Base-by-base conservation (phyloP, 2,329 filamentous ascomycete genomes). In the Aureobasidium sp. region DNA sequence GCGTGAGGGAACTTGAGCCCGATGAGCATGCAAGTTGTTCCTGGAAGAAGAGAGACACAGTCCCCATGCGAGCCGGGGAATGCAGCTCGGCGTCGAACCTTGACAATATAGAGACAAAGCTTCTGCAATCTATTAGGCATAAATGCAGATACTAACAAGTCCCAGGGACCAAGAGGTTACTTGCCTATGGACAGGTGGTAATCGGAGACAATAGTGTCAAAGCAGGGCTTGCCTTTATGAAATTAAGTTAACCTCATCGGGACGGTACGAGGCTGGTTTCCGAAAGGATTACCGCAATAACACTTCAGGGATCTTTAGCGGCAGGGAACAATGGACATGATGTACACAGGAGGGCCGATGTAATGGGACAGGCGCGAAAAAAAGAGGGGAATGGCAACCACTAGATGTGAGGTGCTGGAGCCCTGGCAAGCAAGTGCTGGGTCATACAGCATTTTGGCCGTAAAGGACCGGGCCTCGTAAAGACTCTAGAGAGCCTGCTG, bases 241-340 rank as follows among this genome's bases (percentile, higher is more conserved):
- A 32, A 60, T 60, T 51, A 50, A 60, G 57, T 60, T 60, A 60
- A 60, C 57, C 57, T 60, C 57, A 32, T 60, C 57, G 57, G 57
- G 57, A 60, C 57, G 57, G 57, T 60, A 42, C 46, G 57, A 59
- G 56, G 56, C 57, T 50, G 57, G 57, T 51, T 32, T 60, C 46
- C 57, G 46, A 51, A 29, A 51, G 46, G 44, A 60, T 51, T 60
- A 42, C 46, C 56, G 41, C 53, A 57, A 57, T 29, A 51, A 26
- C 23, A 51, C 15, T 34, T 32, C 57, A 60, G 41, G 46, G 57
- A 60, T 51, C 41, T 42, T 42, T 26, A 60, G 46, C 57, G 57
- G 57, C 57, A 60, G 57, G 57, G 27, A 26, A 46, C 34, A 51
- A 41, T 59, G 20, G 32, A 29, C 46, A 60, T 42, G 44, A 42